These are phyloP conservation scores for Sclerotinia glacialis DNA, from an alignment of 2,329 filamentous ascomycete genomes.

Conservation along the genomic window DNA sequence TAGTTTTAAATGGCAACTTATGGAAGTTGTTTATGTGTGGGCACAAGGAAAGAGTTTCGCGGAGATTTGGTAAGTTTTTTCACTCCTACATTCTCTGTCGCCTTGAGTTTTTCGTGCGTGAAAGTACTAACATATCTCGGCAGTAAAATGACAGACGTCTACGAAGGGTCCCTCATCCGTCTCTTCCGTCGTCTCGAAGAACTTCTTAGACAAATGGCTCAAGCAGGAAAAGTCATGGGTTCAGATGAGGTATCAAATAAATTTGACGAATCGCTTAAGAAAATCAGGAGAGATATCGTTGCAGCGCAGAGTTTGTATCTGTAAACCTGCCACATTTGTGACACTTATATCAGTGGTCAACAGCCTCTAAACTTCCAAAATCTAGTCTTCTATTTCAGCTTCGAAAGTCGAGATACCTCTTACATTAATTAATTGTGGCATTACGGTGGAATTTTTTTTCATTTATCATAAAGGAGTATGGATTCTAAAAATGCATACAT, in stretches of 20 bases:
- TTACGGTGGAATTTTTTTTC: not conserved
- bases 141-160: slow-evolving; percentile 98
- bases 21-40: slow-evolving; percentile 95
- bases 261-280: slow-evolving; percentile 80
- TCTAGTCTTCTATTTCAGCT: not conserved
- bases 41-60: slow-evolving; percentile 85
- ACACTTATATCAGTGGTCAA: not conserved
- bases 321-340: slow-evolving; percentile 44
- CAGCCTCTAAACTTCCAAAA: not conserved
- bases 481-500: not conserved
- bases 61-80: slow-evolving; percentile 79
- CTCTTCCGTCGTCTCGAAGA: slow-evolving; percentile 95
- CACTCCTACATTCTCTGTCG: slow-evolving; percentile 7
- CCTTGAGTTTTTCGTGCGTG: not conserved
- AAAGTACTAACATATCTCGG: not conserved
- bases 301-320: slow-evolving; percentile 91
- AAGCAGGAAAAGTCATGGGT: slow-evolving; percentile 97
- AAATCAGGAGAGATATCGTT: slow-evolving; percentile 91
- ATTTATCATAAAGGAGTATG: slow-evolving; percentile 1
- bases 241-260: slow-evolving; percentile 90
- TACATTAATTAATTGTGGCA: not conserved
- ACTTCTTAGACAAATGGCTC: slow-evolving; percentile 87
- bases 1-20: slow-evolving; percentile 88
- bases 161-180: slow-evolving; percentile 93
- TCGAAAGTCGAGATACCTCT: not conserved